phyloP scores from a whole-genome alignment of 306 rosid species.

The Carpinus fangiana region DNA sequence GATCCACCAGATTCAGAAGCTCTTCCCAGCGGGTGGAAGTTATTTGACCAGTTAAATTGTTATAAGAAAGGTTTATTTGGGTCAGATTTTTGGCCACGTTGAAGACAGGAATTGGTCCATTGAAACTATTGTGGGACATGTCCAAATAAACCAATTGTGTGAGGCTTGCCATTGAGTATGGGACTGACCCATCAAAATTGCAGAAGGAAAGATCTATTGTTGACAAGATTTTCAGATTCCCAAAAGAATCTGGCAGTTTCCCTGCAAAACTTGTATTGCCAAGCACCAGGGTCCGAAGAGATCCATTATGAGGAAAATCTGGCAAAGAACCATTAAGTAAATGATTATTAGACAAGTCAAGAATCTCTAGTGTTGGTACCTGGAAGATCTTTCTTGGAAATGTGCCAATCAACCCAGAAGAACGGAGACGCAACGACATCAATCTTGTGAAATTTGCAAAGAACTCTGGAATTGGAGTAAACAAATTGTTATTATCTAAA shows the following conservation, averaged over 20 bases:
- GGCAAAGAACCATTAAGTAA: constrained; percentile 22
- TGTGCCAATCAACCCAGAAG: constrained; percentile 19
- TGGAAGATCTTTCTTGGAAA: constrained; percentile 38
- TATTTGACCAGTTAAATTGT: neutral
- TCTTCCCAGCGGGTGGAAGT: neutral
- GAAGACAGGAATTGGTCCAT: constrained; percentile 5
- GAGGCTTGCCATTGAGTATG: neutral
- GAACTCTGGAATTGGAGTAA: constrained; percentile 28
- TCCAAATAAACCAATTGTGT: neutral
- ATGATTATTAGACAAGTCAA: constrained; percentile 31
- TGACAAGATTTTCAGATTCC: constrained; percentile 1
- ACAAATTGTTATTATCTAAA: constrained; percentile 27
- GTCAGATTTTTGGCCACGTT: constrained; percentile 7
- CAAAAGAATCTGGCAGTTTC: neutral
- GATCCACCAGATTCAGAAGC: neutral
- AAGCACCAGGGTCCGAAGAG: constrained; percentile 8
- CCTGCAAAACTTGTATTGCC: neutral
- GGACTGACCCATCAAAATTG: constrained; percentile 10
- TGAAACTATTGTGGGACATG: neutral
- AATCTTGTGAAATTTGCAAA: constrained; percentile 30
- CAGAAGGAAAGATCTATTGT: neutral
- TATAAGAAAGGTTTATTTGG: neutral
- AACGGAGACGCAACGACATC: constrained; percentile 8
- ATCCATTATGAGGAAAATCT: neutral
- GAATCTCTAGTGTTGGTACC: constrained; percentile 21